Conservation (phyloP, 257 asterid species). For the Penstemon newberryi region DNA sequence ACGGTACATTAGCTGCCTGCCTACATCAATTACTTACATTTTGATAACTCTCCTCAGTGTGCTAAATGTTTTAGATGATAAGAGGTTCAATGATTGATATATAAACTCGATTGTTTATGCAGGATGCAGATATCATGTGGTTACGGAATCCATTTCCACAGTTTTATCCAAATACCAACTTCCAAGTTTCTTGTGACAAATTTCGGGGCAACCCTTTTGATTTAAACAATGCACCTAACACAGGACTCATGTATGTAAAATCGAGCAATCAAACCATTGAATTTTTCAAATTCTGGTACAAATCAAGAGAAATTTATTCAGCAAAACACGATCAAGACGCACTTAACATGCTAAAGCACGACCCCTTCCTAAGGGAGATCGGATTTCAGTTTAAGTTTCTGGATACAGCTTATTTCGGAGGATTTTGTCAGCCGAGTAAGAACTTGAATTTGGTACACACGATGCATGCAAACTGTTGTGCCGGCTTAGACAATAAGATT, state of each 20-base stretch:
- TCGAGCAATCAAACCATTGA: constrained; percentile 16
- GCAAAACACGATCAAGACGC: constrained; percentile 14
- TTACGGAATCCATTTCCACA: constrained; percentile 2
- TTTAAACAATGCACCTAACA: neutral
- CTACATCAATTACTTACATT: no score
- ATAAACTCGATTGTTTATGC: neutral
- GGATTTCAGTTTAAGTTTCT: constrained; percentile 2
- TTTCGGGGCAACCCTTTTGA: constrained; percentile 3
- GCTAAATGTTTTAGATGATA: no score
- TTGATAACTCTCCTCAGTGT: no score
- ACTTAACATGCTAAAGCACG: constrained; percentile 3
- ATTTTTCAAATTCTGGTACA: constrained; percentile 16
- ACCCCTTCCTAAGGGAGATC: neutral
- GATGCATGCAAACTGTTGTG: constrained; percentile 21
- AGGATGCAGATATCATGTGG: constrained; percentile 18
- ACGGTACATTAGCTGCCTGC: neutral
- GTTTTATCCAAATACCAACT: neutral
- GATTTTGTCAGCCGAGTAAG: constrained; percentile 16
- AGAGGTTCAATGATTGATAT: no score
- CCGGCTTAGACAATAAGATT: constrained; percentile 8
- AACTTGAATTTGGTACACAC: constrained; percentile 10
- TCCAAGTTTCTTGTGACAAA: neutral
- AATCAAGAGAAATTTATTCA: neutral
- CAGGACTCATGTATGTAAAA: constrained; percentile 10
- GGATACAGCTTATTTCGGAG: constrained; percentile 9